Base-by-base conservation (phyloP, 2,329 filamentous ascomycete species). In the Calonectria multiphialidica region DNA sequence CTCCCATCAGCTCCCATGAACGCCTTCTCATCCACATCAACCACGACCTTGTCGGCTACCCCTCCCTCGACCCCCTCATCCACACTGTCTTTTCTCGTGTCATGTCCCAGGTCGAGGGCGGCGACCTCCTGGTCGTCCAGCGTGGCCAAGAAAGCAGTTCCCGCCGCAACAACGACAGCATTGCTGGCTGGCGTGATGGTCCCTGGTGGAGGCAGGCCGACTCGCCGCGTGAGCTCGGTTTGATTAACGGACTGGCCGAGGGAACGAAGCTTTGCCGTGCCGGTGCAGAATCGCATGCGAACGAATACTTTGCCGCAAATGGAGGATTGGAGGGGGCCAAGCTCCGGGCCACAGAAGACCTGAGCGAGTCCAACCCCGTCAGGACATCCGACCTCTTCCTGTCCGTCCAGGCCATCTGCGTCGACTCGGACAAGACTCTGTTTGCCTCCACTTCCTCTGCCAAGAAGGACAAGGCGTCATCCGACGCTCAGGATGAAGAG, bases 41-140 rank as follows among this genome's bases (percentile, higher is more conserved):
- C 10, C 97, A 99, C 87, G 97, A 98, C 83, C 91, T 99, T 50
- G 92, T 95, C 77, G 95, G 95, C 77, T 99, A 99, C 83, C 97
- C 97, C 3, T 96, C 95, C 21, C 91, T 99, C 78, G 96, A 98
- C 82, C 95, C 96, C 21, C 90, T 98, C 67, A 95, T 98, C 79
- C 95, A 98, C 85, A 90, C 90, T 70, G 95, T 97, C 75, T 99
- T 99, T 86, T 94, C 94, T 68, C 93, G 95, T 66, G 96, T 99
- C 80, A 99, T 99, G 97, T 91, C 95, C n/a, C 97, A 99, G 86
- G 97, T 99, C 55, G 97, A 99, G 85, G 97, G 97, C 75, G 97
- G 97, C 68, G 97, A 98, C 80, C 89, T 99, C 21, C 89, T 98
- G 66, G 97, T 99, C 68, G 92, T 98, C 72, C 97, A 99, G 85